Conservation (phyloP, 331 rosid species). For the Stylosanthes scabra region DNA sequence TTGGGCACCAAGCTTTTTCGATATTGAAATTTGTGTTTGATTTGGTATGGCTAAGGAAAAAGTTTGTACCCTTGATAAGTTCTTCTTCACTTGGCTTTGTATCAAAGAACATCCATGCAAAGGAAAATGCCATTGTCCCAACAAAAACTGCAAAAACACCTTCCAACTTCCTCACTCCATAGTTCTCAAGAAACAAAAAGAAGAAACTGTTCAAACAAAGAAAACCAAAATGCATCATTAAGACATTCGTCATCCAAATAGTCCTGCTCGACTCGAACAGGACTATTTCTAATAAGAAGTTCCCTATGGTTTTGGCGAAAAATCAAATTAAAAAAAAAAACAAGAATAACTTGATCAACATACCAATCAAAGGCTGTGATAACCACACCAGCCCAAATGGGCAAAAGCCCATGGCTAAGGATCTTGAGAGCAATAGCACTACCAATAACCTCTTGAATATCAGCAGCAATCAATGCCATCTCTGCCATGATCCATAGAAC, state of each 20-base stretch:
- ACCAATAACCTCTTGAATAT: conserved; percentile 61
- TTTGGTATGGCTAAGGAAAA: no score
- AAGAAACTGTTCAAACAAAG: conserved; percentile 47
- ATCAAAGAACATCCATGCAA: conserved; percentile 61
- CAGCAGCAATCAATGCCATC: conserved; percentile 58
- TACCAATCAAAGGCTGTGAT: conserved; percentile 59
- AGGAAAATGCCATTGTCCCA: conserved; percentile 54
- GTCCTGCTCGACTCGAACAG: no score
- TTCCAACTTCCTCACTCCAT: conserved; percentile 63
- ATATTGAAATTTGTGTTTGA: background rate
- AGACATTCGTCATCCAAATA: no score
- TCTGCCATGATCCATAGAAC: conserved; percentile 49
- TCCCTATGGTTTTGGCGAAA: no score
- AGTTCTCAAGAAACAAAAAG: conserved; percentile 57
- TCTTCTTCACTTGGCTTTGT: conserved; percentile 52
- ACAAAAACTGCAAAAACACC: conserved; percentile 56
- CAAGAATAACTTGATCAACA: background rate
- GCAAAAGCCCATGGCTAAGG: conserved; percentile 51
- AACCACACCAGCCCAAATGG: conserved; percentile 60
- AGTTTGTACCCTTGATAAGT: conserved; percentile 49
- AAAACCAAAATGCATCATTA: conserved; percentile 10
- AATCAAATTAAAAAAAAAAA: no score
- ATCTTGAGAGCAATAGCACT: conserved; percentile 60
- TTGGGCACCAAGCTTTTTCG: no score
- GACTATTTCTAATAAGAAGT: no score